Evolutionary conservation across 108 stramenopile genomes (phyloP).

Genomic region (Nannochloropsis gaditana): DNA sequence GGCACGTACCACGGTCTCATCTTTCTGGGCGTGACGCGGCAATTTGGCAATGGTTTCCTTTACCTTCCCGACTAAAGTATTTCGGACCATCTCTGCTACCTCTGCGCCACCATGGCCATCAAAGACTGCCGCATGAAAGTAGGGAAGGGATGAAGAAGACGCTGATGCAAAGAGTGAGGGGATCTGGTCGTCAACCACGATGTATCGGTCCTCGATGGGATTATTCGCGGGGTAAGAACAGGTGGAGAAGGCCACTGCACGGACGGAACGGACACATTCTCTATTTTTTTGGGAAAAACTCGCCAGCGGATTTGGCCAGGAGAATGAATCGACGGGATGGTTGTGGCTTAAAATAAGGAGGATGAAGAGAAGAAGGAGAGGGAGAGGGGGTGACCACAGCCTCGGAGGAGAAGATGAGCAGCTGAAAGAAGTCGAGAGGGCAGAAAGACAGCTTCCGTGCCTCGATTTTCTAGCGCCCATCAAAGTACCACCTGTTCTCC

Average conservation of each 20-base stretch:
- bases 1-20: neutral
- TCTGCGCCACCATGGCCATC: slow-evolving; percentile 65
- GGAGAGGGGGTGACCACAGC: neutral
- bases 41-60: slow-evolving; percentile 31
- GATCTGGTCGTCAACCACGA: slow-evolving; percentile 28
- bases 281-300: neutral
- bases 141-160: slow-evolving; percentile 23
- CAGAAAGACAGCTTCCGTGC: neutral
- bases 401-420: neutral
- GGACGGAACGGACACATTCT: neutral
- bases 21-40: slow-evolving; percentile 30
- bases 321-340: neutral
- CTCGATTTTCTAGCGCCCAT: neutral
- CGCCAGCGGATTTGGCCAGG: neutral
- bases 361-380: neutral
- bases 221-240: slow-evolving; percentile 55
- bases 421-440: neutral
- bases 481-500: no score
- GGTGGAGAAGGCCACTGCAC: neutral
- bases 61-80: slow-evolving; percentile 29
- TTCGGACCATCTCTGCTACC: slow-evolving; percentile 54
- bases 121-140: slow-evolving; percentile 54
- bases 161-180: neutral
- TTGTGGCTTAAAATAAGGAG: neutral
- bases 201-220: slow-evolving; percentile 57